A percentile compares a stretch with the other conserved stretches of the same genome.
These are phyloP conservation scores for Gymnopilus dilepis DNA, from an alignment of 768 basidiomycete genomes.

Conservation along the genomic window DNA sequence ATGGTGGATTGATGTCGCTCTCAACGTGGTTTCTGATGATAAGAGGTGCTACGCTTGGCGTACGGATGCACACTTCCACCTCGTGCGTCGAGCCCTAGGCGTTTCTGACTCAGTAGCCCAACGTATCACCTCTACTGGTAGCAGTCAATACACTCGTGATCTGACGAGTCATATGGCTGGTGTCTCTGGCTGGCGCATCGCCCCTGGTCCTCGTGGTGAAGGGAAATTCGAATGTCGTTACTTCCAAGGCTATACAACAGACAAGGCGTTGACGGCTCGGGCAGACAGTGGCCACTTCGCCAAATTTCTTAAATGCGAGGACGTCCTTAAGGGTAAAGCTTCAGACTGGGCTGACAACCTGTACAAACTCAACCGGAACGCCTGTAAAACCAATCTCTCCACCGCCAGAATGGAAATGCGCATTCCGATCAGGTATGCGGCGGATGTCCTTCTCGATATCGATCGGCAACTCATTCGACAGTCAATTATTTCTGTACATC, in stretches of 20 bases:
- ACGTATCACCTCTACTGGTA: conserved; percentile 27
- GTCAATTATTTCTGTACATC: conserved; percentile 20
- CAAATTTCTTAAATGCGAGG: conserved; percentile 24
- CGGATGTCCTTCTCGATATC: conserved; percentile 8
- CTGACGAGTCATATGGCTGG: conserved; percentile 32
- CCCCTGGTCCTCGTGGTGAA: conserved; percentile 23
- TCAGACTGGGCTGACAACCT: conserved; percentile 21
- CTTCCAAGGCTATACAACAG: conserved; percentile 39
- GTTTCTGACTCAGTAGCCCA: conserved; percentile 20
- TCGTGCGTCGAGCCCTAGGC: conserved; percentile 21
- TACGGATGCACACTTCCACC: conserved; percentile 30
- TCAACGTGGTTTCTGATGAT: conserved; percentile 25
- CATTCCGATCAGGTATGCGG: conserved; percentile 22
- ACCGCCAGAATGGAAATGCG: conserved; percentile 35
- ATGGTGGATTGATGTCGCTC: conserved; percentile 37
- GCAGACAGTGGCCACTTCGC: conserved; percentile 22
- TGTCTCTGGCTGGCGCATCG: conserved; percentile 37
- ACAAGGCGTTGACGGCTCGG: conserved; percentile 36
- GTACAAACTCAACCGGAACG: conserved; percentile 26
- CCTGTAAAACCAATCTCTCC: conserved; percentile 19
- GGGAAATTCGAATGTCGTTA: conserved; percentile 27
- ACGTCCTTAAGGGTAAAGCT: conserved; percentile 20
- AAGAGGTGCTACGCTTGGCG: conserved; percentile 37
- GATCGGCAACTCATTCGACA: not conserved
- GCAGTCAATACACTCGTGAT: conserved; percentile 31